These are phyloP conservation scores for Melaleuca quinquenervia DNA, from an alignment of 345 rosid genomes.

Conservation along the genomic window DNA sequence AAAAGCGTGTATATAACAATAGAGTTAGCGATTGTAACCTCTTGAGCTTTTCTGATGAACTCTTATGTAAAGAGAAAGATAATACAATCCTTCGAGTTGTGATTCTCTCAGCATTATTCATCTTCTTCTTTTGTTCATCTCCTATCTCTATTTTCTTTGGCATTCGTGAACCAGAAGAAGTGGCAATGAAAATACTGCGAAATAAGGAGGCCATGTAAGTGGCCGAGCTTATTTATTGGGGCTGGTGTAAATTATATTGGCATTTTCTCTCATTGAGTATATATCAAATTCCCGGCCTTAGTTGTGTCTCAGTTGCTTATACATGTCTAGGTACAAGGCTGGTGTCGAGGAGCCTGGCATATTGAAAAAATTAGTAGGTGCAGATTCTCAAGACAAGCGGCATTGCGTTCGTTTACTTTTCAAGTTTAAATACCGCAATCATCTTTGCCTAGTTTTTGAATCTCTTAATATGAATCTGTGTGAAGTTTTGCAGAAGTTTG, in stretches of 20 bases:
- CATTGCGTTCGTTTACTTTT: slow-evolving; percentile 90
- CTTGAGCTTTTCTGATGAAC: no score
- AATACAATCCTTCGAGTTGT: no score
- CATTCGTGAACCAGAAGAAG: slow-evolving; percentile 62
- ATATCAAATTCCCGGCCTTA: not conserved
- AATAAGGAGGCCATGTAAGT: slow-evolving; percentile 90
- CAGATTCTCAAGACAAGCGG: slow-evolving; percentile 85
- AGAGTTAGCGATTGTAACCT: no score
- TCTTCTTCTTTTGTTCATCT: no score
- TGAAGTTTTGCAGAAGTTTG: slow-evolving; percentile 97
- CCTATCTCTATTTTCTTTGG: no score
- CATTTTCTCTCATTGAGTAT: not conserved
- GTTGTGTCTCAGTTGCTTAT: not conserved
- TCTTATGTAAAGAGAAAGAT: no score
- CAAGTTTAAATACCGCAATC: slow-evolving; percentile 92
- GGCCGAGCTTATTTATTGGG: not conserved
- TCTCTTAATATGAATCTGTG: slow-evolving; percentile 98
- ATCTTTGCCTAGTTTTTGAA: slow-evolving; percentile 97
- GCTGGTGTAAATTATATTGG: not conserved
- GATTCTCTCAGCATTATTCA: no score
- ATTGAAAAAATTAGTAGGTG: slow-evolving; percentile 83
- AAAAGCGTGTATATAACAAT: no score
- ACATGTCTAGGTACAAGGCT: slow-evolving; percentile 68
- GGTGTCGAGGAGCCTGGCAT: slow-evolving; percentile 87
- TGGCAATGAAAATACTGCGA: slow-evolving; percentile 92